Evolutionary conservation across 345 rosid genomes (phyloP), one percentile per base, ranked within the genome.

Genomic region (Eucalyptus marginata): DNA sequence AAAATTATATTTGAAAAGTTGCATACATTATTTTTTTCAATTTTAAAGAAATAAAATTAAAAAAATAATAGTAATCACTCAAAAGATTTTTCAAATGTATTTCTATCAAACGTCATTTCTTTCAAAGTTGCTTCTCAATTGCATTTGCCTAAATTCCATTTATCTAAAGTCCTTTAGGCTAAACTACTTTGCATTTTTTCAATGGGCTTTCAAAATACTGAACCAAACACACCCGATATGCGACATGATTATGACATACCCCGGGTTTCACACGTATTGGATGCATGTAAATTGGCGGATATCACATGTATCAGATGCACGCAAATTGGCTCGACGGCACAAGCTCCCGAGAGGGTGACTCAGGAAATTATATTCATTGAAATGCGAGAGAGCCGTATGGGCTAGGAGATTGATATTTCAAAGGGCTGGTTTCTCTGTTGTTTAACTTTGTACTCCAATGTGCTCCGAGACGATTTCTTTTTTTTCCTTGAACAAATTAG

Each of bases 121-220:
- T 5, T 52, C 25, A 52, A 7, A 52, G 3, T 7, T 18, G 4
- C 4, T 52, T 52, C 1, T 52, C n/a, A n/a, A n/a, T n/a, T n/a
- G n/a, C n/a, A n/a, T n/a, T n/a, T n/a, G n/a, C n/a, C n/a, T n/a
- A n/a, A n/a, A n/a, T n/a, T n/a, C n/a, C n/a, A n/a, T n/a, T n/a
- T n/a, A n/a, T n/a, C n/a, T 52, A 3, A 18, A 52, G 10, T 1
- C 22, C 2, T 52, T 52, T 52, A 4, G 1, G 2, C 10, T 52
- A 52, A 52, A 18, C 1, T 3, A 1, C 3, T 18, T 18, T 52
- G 2, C 0, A 52, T 52, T 52, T 52, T 52, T 2, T 4, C 0
- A 18, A 3, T 52, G 1, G 0, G 0, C 4, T 18, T 52, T 52
- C 4, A 52, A 52, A 52, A 7, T 18, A 2, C 1, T 1, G 1